Evolutionary conservation across 2,329 filamentous ascomycete species (phyloP).

Genomic region (Shiraia sp.): DNA sequence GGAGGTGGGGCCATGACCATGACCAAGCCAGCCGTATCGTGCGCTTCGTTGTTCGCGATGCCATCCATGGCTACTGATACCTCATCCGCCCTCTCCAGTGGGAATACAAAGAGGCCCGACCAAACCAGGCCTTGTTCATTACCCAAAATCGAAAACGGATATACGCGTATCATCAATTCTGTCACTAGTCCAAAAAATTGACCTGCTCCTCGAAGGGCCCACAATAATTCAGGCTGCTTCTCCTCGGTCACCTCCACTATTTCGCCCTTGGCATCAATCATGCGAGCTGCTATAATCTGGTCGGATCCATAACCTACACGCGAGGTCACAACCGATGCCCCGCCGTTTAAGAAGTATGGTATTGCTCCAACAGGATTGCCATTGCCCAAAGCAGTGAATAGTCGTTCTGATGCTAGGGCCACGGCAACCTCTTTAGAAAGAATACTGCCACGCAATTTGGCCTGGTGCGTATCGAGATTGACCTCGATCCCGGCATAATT

Average conservation of each 20-base stretch:
- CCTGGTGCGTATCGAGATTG: too few species aligned
- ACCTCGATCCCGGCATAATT: too few species aligned
- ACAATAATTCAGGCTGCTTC: not conserved
- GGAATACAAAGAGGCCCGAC: not conserved
- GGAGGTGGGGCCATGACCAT: too few species aligned
- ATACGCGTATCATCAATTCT: not conserved
- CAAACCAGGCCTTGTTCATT: not conserved
- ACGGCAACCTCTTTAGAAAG: too few species aligned
- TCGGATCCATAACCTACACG: not conserved
- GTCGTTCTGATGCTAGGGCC: too few species aligned
- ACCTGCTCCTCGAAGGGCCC: not conserved
- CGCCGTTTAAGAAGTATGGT: not conserved
- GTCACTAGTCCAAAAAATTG: not conserved
- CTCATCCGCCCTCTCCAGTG: not conserved
- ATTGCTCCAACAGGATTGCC: not conserved
- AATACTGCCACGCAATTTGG: too few species aligned
- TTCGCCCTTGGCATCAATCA: not conserved
- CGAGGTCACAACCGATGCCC: not conserved
- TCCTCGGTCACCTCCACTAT: not conserved
- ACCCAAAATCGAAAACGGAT: not conserved
- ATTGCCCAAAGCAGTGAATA: not conserved
- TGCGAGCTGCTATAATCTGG: not conserved
- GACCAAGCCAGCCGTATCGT: too few species aligned
- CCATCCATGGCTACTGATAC: too few species aligned
- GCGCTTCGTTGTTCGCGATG: too few species aligned